These are phyloP conservation scores for Phyllosticta citrichinensis DNA, from an alignment of 2,329 filamentous ascomycete genomes.

Conservation along the genomic window DNA sequence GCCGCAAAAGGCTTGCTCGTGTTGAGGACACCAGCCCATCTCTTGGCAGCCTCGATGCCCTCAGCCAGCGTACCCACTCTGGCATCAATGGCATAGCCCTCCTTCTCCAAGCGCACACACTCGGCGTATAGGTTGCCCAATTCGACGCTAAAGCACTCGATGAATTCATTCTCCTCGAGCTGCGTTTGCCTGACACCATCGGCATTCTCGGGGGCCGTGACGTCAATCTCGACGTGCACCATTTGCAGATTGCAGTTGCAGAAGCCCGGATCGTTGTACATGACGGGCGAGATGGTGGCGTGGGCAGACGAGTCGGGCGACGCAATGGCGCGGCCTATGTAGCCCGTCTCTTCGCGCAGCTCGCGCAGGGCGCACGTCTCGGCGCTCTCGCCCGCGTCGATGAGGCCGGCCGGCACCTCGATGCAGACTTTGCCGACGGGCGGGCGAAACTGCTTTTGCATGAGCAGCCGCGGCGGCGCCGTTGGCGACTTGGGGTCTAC, in stretches of 20 bases:
- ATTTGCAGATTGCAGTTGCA: slow-evolving; percentile 42
- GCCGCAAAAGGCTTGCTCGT: background rate
- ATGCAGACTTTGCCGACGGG: slow-evolving; percentile 51
- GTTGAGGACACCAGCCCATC: slow-evolving; percentile 17
- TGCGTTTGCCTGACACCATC: slow-evolving; percentile 47
- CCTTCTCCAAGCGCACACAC: slow-evolving; percentile 54
- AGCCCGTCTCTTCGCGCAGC: slow-evolving; percentile 55
- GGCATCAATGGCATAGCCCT: slow-evolving; percentile 72
- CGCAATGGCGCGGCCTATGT: slow-evolving; percentile 36
- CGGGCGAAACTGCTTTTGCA: slow-evolving; percentile 48
- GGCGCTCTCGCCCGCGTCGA: slow-evolving; percentile 49
- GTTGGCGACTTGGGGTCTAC: slow-evolving; percentile 20
- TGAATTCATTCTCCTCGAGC: slow-evolving; percentile 73
- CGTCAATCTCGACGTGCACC: slow-evolving; percentile 65
- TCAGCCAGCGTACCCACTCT: slow-evolving; percentile 69
- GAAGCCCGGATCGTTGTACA: slow-evolving; percentile 29
- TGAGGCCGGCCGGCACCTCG: slow-evolving; percentile 52
- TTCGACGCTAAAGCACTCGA: slow-evolving; percentile 65
- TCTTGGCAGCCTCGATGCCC: slow-evolving; percentile 62
- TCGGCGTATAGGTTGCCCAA: slow-evolving; percentile 55
- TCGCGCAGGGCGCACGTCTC: slow-evolving; percentile 50
- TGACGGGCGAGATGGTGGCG: background rate
- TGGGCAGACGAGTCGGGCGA: background rate
- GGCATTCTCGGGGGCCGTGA: slow-evolving; percentile 58
- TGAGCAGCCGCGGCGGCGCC: slow-evolving; percentile 25